Evolutionary conservation across 2,329 filamentous ascomycete species (phyloP).

Genomic region (Penicillium glabrum): DNA sequence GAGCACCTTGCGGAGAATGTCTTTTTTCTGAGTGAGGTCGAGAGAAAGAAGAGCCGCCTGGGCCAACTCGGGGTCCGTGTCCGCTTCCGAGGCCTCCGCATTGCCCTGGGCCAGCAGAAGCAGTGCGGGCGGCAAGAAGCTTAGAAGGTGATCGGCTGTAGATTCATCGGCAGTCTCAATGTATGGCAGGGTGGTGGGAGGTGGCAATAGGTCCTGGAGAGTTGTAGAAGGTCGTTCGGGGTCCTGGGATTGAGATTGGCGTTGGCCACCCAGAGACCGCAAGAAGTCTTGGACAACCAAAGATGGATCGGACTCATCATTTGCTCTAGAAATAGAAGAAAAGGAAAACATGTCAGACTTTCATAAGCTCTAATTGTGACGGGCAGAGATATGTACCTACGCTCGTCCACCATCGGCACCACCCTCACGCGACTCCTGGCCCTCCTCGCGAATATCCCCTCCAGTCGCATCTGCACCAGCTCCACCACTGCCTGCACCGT

Average conservation of each 20-base stretch:
- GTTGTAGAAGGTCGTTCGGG: conserved; percentile 73
- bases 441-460: conserved; percentile 88
- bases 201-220: conserved; percentile 79
- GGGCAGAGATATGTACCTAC: conserved; percentile 72
- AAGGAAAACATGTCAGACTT: conserved; percentile 11
- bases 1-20: conserved; percentile 76
- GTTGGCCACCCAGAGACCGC: conserved; percentile 65
- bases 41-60: conserved; percentile 73
- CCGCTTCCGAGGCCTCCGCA: conserved; percentile 60
- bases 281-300: conserved; percentile 85
- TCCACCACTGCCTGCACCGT: conserved; percentile 69
- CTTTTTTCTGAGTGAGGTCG: conserved; percentile 73
- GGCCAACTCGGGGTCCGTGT: conserved; percentile 68
- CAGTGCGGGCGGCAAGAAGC: conserved; percentile 74
- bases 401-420: conserved; percentile 97
- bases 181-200: conserved; percentile 74
- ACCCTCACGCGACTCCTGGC: conserved; percentile 82
- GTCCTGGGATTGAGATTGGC: conserved; percentile 46
- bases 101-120: conserved; percentile 73
- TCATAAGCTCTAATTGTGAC: conserved; percentile 9
- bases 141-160: conserved; percentile 72
- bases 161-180: conserved; percentile 65
- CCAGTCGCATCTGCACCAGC: conserved; percentile 85
- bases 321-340: conserved; percentile 53
- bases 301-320: conserved; percentile 67